These are phyloP conservation scores for Trypanosoma conorhini DNA, from an alignment of 208 protist genomes.

Conservation along the genomic window DNA sequence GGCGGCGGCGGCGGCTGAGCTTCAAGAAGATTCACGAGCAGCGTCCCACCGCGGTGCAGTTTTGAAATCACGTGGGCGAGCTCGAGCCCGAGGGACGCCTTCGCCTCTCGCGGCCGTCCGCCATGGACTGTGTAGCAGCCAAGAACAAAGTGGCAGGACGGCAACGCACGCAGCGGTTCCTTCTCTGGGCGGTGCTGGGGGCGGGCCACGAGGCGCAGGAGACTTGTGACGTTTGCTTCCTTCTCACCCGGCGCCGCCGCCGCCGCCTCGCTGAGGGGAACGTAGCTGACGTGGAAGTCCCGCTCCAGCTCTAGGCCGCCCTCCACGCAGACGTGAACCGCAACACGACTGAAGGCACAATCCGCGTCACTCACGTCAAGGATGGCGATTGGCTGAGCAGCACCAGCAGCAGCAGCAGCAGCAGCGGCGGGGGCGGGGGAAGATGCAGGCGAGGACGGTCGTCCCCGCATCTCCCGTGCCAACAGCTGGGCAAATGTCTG, in stretches of 20 bases:
- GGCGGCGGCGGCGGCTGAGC: background rate
- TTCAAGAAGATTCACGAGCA: conserved; percentile 21
- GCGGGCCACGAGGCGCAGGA: conserved; percentile 44
- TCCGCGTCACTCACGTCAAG: conserved; percentile 72
- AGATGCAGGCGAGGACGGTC: background rate
- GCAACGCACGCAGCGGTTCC: conserved; percentile 46
- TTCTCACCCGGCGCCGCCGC: conserved; percentile 25
- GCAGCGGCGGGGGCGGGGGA: no score
- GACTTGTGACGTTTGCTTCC: conserved; percentile 35
- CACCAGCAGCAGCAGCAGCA: no score
- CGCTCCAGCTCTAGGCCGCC: conserved; percentile 48
- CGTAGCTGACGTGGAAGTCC: conserved; percentile 56
- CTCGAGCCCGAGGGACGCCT: background rate
- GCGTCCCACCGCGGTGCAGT: conserved; percentile 13
- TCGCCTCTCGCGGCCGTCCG: background rate
- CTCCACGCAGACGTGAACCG: conserved; percentile 53
- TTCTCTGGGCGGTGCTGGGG: conserved; percentile 24
- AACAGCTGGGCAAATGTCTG: conserved; percentile 58
- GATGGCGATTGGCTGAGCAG: conserved; percentile 38
- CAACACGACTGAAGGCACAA: conserved; percentile 66
- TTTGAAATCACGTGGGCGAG: conserved; percentile 26
- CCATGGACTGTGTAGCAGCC: conserved; percentile 56
- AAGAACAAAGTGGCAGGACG: conserved; percentile 48
- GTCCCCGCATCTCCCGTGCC: conserved; percentile 32
- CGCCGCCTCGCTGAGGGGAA: conserved; percentile 51